Evolutionary conservation across 2,329 filamentous ascomycete species (phyloP).

Genomic region (Aspergillus sp.): DNA sequence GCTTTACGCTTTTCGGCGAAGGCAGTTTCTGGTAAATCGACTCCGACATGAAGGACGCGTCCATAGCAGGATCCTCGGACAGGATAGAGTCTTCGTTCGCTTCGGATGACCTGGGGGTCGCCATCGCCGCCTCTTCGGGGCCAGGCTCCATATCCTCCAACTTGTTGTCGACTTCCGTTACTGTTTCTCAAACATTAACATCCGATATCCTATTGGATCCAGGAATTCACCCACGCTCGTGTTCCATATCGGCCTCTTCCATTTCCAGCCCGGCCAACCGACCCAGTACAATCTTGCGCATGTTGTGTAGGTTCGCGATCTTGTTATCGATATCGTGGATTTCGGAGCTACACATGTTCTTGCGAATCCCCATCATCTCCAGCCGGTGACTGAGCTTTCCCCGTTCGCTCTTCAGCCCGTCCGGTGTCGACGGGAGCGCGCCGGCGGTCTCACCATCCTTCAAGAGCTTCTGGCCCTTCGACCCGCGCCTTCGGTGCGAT

Average conservation of each 20-base stretch:
- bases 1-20: slow-evolving; percentile 44
- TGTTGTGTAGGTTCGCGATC: slow-evolving; percentile 82
- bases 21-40: slow-evolving; percentile 94
- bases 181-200: slow-evolving; percentile 14
- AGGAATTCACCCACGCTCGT: slow-evolving; percentile 57
- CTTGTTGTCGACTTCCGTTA: slow-evolving; percentile 52
- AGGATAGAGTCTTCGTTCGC: slow-evolving; percentile 40
- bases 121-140: slow-evolving; percentile 17
- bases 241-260: slow-evolving; percentile 81
- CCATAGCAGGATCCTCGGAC: slow-evolving; percentile 45
- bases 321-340: slow-evolving; percentile 96
- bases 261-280: slow-evolving; percentile 77
- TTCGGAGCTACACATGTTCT: slow-evolving; percentile 95
- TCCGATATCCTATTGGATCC: slow-evolving; percentile 3
- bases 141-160: slow-evolving; percentile 55
- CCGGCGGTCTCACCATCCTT: slow-evolving; percentile 50
- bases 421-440: slow-evolving; percentile 52
- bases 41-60: slow-evolving; percentile 82
- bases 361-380: slow-evolving; percentile 83
- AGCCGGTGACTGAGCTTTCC: slow-evolving; percentile 71
- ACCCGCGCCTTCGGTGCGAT: slow-evolving; percentile 57
- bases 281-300: slow-evolving; percentile 86
- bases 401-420: slow-evolving; percentile 70
- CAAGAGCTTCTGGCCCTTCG: slow-evolving; percentile 67
- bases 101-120: slow-evolving; percentile 28